Evolutionary conservation across 2,329 filamentous ascomycete genomes (phyloP).

Genomic region (Dothideomycetes sp.): DNA sequence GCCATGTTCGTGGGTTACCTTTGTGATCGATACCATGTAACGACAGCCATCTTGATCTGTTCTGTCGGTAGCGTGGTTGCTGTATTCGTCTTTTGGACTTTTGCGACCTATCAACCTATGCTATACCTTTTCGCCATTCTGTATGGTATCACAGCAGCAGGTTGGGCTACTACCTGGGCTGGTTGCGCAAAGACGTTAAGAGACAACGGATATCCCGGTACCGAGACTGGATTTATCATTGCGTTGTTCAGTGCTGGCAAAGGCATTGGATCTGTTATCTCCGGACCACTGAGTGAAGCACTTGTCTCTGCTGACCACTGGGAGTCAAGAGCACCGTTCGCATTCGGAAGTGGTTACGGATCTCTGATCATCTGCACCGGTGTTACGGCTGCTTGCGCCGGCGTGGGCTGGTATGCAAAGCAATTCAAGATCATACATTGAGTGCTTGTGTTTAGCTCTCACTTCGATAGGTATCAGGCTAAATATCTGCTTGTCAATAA

Average conservation of each 20-base stretch:
- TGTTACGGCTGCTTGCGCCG: conserved; percentile 28
- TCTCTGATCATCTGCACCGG: conserved; percentile 35
- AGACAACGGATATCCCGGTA: conserved; percentile 15
- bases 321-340: conserved; percentile 28
- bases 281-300: conserved; percentile 43
- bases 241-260: conserved; percentile 40
- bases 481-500: no score
- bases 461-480: no score
- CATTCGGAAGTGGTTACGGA: conserved; percentile 37
- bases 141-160: conserved; percentile 35
- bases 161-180: conserved; percentile 29
- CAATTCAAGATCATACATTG: conserved; percentile 16
- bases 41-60: conserved; percentile 30
- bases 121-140: conserved; percentile 36
- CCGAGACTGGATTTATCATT: conserved; percentile 42
- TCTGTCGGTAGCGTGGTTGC: conserved; percentile 28
- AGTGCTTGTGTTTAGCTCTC: no score
- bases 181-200: conserved; percentile 20
- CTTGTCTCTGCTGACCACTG: conserved; percentile 31
- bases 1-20: conserved; percentile 31
- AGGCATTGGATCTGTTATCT: conserved; percentile 43
- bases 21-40: conserved; percentile 32
- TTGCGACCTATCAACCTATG: conserved; percentile 32
- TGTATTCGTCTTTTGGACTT: conserved; percentile 38
- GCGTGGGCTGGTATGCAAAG: conserved; percentile 18